Evolutionary conservation across 2,329 filamentous ascomycete genomes (phyloP).

Genomic region (Colletotrichum abscissum): DNA sequence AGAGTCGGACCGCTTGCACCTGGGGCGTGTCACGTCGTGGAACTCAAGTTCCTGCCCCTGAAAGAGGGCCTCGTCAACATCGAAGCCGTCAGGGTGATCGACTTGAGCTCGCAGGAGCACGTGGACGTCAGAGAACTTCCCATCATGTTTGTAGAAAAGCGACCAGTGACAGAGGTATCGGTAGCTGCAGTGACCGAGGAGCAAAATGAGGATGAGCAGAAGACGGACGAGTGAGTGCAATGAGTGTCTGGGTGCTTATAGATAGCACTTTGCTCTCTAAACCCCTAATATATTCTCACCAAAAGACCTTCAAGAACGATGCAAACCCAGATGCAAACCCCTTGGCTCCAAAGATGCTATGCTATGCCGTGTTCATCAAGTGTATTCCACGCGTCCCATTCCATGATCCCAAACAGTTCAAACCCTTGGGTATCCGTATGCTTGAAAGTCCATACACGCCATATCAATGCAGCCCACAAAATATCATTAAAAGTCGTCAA

Average conservation of each 20-base stretch:
- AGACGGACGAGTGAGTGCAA: conserved; percentile 7
- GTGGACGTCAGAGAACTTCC: conserved; percentile 82
- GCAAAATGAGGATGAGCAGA: conserved; percentile 17
- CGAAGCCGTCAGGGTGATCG: conserved; percentile 79
- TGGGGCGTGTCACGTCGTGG: conserved; percentile 78
- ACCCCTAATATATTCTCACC: not conserved
- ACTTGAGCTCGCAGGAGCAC: conserved; percentile 79
- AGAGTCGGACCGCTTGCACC: conserved; percentile 79
- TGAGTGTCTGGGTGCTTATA: not conserved
- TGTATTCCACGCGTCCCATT: conserved; percentile 1
- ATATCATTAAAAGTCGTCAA: conserved; percentile 56
- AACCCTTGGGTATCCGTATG: conserved; percentile 30
- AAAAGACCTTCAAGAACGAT: conserved; percentile 3
- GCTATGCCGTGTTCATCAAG: conserved; percentile 28
- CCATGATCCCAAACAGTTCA: conserved; percentile 4
- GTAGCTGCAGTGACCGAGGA: not conserved
- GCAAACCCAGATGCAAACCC: not conserved
- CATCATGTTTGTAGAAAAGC: conserved; percentile 67
- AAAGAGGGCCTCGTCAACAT: conserved; percentile 74
- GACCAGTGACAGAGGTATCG: not conserved
- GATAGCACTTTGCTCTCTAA: not conserved
- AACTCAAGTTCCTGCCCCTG: conserved; percentile 78
- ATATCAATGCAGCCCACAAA: conserved; percentile 25
- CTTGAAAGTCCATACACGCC: conserved; percentile 35
- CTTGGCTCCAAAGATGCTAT: conserved; percentile 16